Base-by-base conservation (phyloP, 805 yeast species). In the Candida cerambycidarum region DNA sequence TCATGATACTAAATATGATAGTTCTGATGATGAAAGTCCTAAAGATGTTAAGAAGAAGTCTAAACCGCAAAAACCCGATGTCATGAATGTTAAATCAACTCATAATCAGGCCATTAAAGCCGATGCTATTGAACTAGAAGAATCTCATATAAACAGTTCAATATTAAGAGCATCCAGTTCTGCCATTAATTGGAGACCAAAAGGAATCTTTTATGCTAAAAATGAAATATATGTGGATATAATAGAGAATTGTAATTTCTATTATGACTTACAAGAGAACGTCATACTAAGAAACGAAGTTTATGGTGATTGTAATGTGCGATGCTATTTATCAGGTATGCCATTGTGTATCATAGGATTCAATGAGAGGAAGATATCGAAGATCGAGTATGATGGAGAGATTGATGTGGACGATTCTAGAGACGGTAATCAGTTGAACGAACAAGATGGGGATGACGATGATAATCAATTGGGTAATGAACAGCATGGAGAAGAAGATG, bases 81-180 rank as follows among this genome's bases (percentile, higher is more conserved):
- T 41, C 6, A 48, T 48, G 32, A 47, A 52, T 10, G 54, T 67
- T 40, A 63, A 53, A 42, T 69, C 74, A 15, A 68, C 74, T 1
- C 66, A 62, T 35, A 69, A 69, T 50, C 65, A 62, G 19, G 70
- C 74, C 14, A 55, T 63, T 12, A 59, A 51, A 10, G 49, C 67
- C 2, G 71, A 66, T 43, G 59, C 58, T 5, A 49, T 64, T 7
- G 54, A 52, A 2, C 45, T 56, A 15, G 51, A 50, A 2, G 60
- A 56, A 18, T 42, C 48, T 9, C 42, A 56, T 21, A 71, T 84
- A 46, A 85, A 85, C 55, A 78, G 87, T 25, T 76, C 88, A 32
- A 81, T 92, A 12, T 75, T 89, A 2, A 76, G 89, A 49, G 82
- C 95, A 0, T 78, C 89, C 13, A 84, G 89, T 9, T 83, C 80